phyloP scores from a whole-genome alignment of 2,329 filamentous ascomycete species.

The Xylaria sp. region DNA sequence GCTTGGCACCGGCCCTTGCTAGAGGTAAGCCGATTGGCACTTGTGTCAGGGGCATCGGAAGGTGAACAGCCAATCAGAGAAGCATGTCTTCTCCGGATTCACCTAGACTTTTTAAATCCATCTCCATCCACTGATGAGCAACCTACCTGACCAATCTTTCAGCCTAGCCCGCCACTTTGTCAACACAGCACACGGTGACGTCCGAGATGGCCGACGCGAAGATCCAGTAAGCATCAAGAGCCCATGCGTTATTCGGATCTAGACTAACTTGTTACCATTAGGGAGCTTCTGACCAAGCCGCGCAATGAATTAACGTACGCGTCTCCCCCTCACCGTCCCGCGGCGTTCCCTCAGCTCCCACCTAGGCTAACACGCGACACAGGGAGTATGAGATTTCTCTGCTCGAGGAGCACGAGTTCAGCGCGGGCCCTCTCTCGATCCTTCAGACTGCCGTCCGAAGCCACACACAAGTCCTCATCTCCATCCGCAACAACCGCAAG shows the following conservation, averaged over 20 bases:
- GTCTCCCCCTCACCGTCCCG: conserved; percentile 15
- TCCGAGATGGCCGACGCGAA: conserved; percentile 48
- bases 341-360: conserved; percentile 9
- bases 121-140: neutral
- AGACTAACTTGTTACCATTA: conserved; percentile 45
- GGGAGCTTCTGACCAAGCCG: conserved; percentile 86
- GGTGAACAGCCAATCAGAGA: too few relatives aligned
- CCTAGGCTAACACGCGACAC: conserved; percentile 32
- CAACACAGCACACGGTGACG: conserved; percentile 7
- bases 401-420: conserved; percentile 79
- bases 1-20: too few relatives aligned
- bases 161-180: conserved; percentile 3
- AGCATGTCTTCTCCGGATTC: too few relatives aligned
- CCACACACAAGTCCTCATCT: conserved; percentile 95
- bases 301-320: conserved; percentile 89
- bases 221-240: conserved; percentile 62
- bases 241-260: conserved; percentile 1
- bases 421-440: conserved; percentile 82
- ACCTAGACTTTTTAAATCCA: neutral
- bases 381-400: conserved; percentile 58
- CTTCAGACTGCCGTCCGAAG: conserved; percentile 95
- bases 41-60: too few relatives aligned
- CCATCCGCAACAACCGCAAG: conserved; percentile 97
- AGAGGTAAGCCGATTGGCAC: too few relatives aligned
- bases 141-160: neutral